Conservation (phyloP, 2,329 filamentous ascomycete species). For the Corinectria fuckeliana region DNA sequence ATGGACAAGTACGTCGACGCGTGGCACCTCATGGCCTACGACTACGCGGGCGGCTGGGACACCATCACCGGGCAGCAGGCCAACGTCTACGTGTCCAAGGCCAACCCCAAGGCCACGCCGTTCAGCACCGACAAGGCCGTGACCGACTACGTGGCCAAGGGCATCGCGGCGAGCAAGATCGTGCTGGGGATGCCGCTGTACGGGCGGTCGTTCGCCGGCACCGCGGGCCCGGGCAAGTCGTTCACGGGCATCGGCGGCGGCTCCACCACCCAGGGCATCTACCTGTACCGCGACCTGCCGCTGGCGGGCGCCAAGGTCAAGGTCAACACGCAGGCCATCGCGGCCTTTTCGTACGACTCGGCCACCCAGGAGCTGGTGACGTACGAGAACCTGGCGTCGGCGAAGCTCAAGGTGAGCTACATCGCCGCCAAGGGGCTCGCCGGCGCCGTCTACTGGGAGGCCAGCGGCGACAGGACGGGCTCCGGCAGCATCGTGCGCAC, state of each 20-base stretch:
- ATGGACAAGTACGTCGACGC: constrained; percentile 65
- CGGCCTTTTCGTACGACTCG: constrained; percentile 75
- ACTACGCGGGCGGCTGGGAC: constrained; percentile 75
- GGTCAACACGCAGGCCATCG: constrained; percentile 63
- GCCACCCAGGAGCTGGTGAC: constrained; percentile 67
- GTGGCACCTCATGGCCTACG: constrained; percentile 72
- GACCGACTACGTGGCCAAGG: constrained; percentile 54
- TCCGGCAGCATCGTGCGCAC: constrained; percentile 64
- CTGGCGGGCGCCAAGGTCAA: constrained; percentile 61
- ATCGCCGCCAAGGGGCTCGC: constrained; percentile 67
- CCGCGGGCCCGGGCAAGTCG: constrained; percentile 67
- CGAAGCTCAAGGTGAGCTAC: constrained; percentile 67
- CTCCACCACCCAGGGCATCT: constrained; percentile 64
- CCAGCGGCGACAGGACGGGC: constrained; percentile 66
- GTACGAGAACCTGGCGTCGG: constrained; percentile 69
- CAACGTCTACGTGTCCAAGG: constrained; percentile 66
- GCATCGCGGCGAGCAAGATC: constrained; percentile 69
- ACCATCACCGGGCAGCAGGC: constrained; percentile 68
- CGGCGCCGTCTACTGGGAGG: constrained; percentile 87
- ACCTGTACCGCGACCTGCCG: constrained; percentile 77
- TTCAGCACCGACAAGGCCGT: constrained; percentile 73
- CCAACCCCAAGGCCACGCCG: constrained; percentile 65
- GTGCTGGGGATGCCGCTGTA: constrained; percentile 81
- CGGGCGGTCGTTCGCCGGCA: constrained; percentile 75
- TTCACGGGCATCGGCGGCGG: constrained; percentile 71